Base-by-base conservation (phyloP, 345 rosid genomes). In the Citrus sp. region DNA sequence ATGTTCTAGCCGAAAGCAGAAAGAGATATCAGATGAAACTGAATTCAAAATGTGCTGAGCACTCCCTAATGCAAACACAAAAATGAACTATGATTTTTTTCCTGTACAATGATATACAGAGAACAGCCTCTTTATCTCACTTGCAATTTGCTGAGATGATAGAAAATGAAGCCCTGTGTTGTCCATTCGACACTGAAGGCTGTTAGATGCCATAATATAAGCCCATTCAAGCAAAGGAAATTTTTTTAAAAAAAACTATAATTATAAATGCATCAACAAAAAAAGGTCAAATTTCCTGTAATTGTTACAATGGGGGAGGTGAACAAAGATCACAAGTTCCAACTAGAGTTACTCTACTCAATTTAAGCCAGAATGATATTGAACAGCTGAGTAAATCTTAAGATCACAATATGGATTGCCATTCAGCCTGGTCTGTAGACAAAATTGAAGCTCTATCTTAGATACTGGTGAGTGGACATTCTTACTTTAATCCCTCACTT, bases 401-500 rank as follows among this genome's bases (percentile, higher is more conserved):
- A 25, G n/a, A 24, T 49, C 32, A 30, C 64, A 24, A 61, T 71
- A 73, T 38, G 76, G 65, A 72, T 4, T 70, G 58, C 68, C 55
- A 69, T 51, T 73, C 59, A 69, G 38, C 76, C 55, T 19, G 67
- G 82, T 79, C 74, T 66, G 73, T 64, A 64, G 56, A 79, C 86
- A 77, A 80, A 82, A 85, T 63, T 75, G 83, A 72, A 79, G 73
- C 42, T 40, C 28, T 38, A 30, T n/a, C 58, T 58, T 34, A 56
- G 73, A 49, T 67, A 63, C 46, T 6, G 46, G 64, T 2, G 27
- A 54, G 9, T 18, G 35, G 19, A n/a, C 66, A n/a, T 56, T 61
- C 77, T 85, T 85, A 90, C 87, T 94, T 88, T 24, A 87, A 81
- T 73, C 94, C 94, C 28, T 90, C 93, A n/a, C 86, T 67, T 27